These are phyloP conservation scores for Aspergillus aculeatinus DNA, from an alignment of 2,329 filamentous ascomycete species.

Conservation along the genomic window DNA sequence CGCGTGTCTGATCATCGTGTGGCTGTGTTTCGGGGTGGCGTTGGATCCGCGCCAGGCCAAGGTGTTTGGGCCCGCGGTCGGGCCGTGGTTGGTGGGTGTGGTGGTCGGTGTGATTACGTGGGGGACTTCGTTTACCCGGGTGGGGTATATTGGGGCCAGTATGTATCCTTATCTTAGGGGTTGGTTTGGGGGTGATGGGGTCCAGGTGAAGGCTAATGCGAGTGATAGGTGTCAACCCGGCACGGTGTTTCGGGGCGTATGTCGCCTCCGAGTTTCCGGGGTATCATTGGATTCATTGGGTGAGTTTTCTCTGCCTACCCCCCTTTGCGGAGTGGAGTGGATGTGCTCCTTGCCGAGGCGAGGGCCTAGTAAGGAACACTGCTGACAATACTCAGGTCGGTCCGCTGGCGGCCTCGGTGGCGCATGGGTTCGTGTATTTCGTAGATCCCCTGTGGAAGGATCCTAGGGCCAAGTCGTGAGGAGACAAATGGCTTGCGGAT, in stretches of 20 bases:
- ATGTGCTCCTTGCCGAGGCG: too few relatives aligned
- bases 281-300: conserved; percentile 44
- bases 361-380: neutral
- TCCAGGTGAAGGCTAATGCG: neutral
- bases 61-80: conserved; percentile 51
- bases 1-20: conserved; percentile 47
- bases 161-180: conserved; percentile 6
- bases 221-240: conserved; percentile 42
- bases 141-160: conserved; percentile 46
- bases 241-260: conserved; percentile 47
- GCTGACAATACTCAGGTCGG: conserved; percentile 20
- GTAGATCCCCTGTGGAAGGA: conserved; percentile 27
- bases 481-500: too few relatives aligned
- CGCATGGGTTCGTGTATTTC: conserved; percentile 35
- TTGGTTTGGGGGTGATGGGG: neutral
- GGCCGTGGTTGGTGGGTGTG: conserved; percentile 51
- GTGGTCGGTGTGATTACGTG: conserved; percentile 39
- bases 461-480: neutral
- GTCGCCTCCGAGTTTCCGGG: conserved; percentile 38
- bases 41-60: conserved; percentile 54
- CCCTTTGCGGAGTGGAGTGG: neutral
- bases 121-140: conserved; percentile 39
- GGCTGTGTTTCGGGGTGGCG: conserved; percentile 54
- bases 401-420: conserved; percentile 30
- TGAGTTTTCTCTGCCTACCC: conserved; percentile 8